Base-by-base conservation (phyloP, 345 rosid genomes). In the Lumnitzera littorea region DNA sequence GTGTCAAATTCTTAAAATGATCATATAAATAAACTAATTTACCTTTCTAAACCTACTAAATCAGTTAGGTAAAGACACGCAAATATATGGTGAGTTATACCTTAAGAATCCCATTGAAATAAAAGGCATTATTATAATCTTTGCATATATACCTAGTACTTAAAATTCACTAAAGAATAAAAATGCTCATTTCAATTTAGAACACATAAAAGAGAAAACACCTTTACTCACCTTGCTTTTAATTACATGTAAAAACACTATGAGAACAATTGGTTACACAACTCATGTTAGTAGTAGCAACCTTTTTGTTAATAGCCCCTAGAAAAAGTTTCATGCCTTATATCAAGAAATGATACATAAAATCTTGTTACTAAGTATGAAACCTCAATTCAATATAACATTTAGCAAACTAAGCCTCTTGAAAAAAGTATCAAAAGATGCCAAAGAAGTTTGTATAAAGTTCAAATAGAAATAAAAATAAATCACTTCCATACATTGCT, bases 1-100 rank as follows among this genome's bases (percentile, higher is more conserved):
- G 17, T 46, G 15, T 17, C 43, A 16, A 15, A 23, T 36, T 43
- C 29, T 53, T 54, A 24, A 29, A 16, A 57, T 14, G 46, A 17
- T 5, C 16, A 9, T 31, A 31, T 24, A 5, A 4, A 13, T 15
- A 41, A 15, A 55, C 17, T 46, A 17, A 46, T 0, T n/a, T 84
- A 91, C 99, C 99, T 91, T 69, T 95, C 99, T 46, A 97, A 95
- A 61, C 99, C 99, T 56, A 97, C 97, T 74, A 95, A 76, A 72
- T 95, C 99, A 62, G 91, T 97, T 53, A 95, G 97, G 74, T 95
- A 88, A 61, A 95, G 97, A 60, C 88, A 78, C 61, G 99, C 89
- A 86, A 88, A 95, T 49, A 97, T 91, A 64, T 88, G 99, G 72
- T 94, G 97, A 59, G 75, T 88, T 62, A 91, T 87, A 51, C 97